phyloP scores from a whole-genome alignment of 768 basidiomycete species.

The Lentinula boryana region DNA sequence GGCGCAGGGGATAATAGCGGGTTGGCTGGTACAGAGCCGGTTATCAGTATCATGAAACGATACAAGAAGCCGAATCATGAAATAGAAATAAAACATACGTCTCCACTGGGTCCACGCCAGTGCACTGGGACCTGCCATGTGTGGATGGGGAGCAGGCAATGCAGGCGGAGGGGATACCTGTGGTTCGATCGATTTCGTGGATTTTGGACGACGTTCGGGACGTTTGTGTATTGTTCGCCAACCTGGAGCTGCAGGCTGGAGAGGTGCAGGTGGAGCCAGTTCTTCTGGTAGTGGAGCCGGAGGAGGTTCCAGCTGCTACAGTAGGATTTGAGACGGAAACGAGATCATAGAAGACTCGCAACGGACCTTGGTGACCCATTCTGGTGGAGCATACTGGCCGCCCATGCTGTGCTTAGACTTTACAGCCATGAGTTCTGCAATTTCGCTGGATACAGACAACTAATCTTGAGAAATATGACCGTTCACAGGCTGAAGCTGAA shows the following conservation, averaged over 20 bases:
- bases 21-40: constrained; percentile 41
- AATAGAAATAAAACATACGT: constrained; percentile 39
- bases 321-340: background rate
- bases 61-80: background rate
- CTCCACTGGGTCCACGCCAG: constrained; percentile 88
- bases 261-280: constrained; percentile 38
- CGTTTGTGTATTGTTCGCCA: constrained; percentile 74
- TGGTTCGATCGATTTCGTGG: constrained; percentile 30
- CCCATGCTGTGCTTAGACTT: constrained; percentile 79
- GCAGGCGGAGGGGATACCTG: constrained; percentile 35
- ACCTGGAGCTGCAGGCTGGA: constrained; percentile 52
- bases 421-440: constrained; percentile 76
- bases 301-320: constrained; percentile 7
- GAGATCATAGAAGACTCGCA: background rate
- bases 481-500: constrained; percentile 11
- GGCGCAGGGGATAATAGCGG: constrained; percentile 51
- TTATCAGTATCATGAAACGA: background rate
- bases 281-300: constrained; percentile 22
- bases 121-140: constrained; percentile 27
- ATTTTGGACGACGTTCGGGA: constrained; percentile 46
- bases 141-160: constrained; percentile 35
- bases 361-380: constrained; percentile 63
- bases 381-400: constrained; percentile 63
- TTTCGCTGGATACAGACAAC: constrained; percentile 46
- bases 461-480: background rate